A percentile compares a stretch with the other conserved stretches of the same genome.
Evolutionary conservation across 352 stramenopile genomes (phyloP).

Genomic region (Discostella stelligera): DNA sequence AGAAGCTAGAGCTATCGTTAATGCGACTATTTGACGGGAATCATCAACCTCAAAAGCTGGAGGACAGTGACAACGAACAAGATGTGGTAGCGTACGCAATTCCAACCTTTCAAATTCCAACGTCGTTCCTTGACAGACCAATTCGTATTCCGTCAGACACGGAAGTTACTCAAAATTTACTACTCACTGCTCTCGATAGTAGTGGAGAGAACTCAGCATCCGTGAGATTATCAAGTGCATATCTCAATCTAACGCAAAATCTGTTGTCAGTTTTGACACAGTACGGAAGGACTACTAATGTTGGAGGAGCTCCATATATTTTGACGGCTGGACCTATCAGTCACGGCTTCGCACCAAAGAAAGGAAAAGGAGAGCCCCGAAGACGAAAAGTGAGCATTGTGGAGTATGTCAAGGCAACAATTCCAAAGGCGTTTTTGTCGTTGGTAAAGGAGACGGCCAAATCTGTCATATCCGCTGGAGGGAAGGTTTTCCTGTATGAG

Average conservation of each 20-base stretch:
- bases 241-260: conserved; percentile 69
- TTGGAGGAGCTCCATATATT: conserved; percentile 37
- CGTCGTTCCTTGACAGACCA: conserved; percentile 36
- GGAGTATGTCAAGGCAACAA: conserved; percentile 39
- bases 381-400: conserved; percentile 21
- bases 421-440: conserved; percentile 44
- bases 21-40: conserved; percentile 33
- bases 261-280: conserved; percentile 44
- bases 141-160: conserved; percentile 46
- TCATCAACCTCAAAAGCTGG: not conserved
- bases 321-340: conserved; percentile 66
- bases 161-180: conserved; percentile 42
- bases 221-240: conserved; percentile 69
- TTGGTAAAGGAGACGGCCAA: conserved; percentile 34
- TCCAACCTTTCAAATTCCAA: conserved; percentile 73
- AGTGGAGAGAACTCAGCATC: conserved; percentile 22
- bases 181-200: conserved; percentile 34
- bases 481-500: conserved; percentile 60
- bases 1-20: conserved; percentile 31
- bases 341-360: conserved; percentile 77
- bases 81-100: conserved; percentile 62
- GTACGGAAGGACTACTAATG: conserved; percentile 31
- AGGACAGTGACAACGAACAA: not conserved
- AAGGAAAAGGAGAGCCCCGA: conserved; percentile 37
- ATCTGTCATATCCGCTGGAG: conserved; percentile 28